phyloP scores from a whole-genome alignment of 352 stramenopile genomes.

The Globisporangium splendens region DNA sequence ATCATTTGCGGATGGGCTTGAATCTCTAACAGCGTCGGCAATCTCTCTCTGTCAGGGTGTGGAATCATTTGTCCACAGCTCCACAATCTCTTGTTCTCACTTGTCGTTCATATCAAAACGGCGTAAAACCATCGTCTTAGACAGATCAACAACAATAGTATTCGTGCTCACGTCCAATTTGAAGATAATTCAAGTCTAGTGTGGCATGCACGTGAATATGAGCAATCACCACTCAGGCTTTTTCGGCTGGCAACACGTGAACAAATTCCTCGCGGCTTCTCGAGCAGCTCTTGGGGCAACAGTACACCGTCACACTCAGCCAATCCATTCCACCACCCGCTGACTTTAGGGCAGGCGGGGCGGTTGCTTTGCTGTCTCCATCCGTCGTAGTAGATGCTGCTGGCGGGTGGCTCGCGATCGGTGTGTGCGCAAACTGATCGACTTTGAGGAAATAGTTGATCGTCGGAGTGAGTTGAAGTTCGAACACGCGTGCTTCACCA shows the following conservation, averaged over 20 bases:
- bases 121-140: too few species aligned
- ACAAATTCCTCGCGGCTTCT: slow-evolving; percentile 66
- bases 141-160: too few species aligned
- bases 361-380: slow-evolving; percentile 3
- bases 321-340: slow-evolving; percentile 69
- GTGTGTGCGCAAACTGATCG: slow-evolving; percentile 43
- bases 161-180: too few species aligned
- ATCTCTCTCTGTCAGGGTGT: too few species aligned
- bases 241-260: slow-evolving; percentile 47
- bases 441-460: slow-evolving; percentile 87
- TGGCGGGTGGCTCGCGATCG: slow-evolving; percentile 1
- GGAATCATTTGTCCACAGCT: too few species aligned
- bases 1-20: too few species aligned
- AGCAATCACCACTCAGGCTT: slow-evolving; percentile 3
- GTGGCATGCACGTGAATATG: too few species aligned
- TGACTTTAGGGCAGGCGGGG: slow-evolving; percentile 3
- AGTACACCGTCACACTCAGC: slow-evolving; percentile 75
- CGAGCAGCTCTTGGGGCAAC: slow-evolving; percentile 63
- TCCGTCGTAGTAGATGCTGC: slow-evolving; percentile 9
- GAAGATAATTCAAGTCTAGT: too few species aligned
- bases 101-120: too few species aligned
- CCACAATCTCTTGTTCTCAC: too few species aligned
- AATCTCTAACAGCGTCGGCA: too few species aligned
- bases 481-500: slow-evolving; percentile 64
- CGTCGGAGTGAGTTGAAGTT: slow-evolving; percentile 80